Evolutionary conservation across 2,329 filamentous ascomycete species (phyloP), one percentile per base, ranked within the genome.

Genomic region (Diaporthe amygdali): DNA sequence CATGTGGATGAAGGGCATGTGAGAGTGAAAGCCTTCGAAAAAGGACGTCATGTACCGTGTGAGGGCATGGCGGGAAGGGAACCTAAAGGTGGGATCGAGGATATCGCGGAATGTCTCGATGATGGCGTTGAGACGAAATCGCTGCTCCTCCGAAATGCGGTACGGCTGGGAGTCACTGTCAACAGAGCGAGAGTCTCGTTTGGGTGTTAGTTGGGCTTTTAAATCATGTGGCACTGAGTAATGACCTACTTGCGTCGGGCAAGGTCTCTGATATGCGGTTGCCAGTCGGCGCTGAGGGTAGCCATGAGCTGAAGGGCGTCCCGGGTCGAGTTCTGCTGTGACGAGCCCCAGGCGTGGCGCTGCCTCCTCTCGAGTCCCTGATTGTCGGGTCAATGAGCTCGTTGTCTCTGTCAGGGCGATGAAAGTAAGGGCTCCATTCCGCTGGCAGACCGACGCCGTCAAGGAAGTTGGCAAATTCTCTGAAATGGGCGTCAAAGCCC

Each of bases 1-100:
- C 2, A 76, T 71, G 72, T 83, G 81, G 7, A 83, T 80, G 61
- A 83, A 83, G 1, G 79, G 77, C 77, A 83, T 80, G 37, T 83
- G 81, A 0, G 79, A 76, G 46, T 82, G 81, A 34, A 83, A 83
- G 0, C 81, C 81, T 17, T 80, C 78, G 22, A 83, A 79, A 37
- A 78, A 83, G 5, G 80, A 79, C 0, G 79, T 81, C 0, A 82
- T 68, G 56, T 82, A 81, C 39, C 81, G 72, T 0, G 79, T 80
- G 4, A 83, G 75, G 12, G 81, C 78, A 59, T 83, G 81, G 2
- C 81, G 75, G 0, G 81, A 82, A 1, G 81, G 81, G 1, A 83
- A 70, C 32, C 76, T 77, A 71, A 79, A 82, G 44, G 17, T 49
- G 7, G 44, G n/a, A 22, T 49, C 44, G 30, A 64, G 27, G 5